Conservation (phyloP, 148 eudicot genomes). For the Vaccinium corymbosum region DNA sequence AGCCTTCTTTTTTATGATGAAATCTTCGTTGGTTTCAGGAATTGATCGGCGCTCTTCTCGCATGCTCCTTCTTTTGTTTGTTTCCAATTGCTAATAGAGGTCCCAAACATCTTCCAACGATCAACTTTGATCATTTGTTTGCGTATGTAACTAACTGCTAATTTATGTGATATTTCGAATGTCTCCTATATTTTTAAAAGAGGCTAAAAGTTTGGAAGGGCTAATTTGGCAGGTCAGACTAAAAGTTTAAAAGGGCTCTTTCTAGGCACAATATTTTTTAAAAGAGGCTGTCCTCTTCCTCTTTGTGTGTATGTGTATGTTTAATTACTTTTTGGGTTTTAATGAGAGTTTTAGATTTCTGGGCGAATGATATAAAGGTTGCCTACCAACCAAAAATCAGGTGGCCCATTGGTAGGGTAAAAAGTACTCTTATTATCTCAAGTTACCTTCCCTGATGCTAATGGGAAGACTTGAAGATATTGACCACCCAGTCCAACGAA, state of each 20-base stretch:
- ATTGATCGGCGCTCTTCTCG: slow-evolving; percentile 81
- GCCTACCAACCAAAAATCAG: neutral
- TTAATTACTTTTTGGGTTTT: neutral
- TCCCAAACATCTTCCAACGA: slow-evolving; percentile 68
- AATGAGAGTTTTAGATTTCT: neutral
- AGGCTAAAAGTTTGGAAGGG: no score
- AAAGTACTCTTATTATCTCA: neutral
- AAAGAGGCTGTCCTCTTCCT: neutral
- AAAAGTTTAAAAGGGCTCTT: neutral
- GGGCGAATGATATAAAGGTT: neutral
- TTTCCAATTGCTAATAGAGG: slow-evolving; percentile 68
- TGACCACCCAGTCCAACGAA: neutral
- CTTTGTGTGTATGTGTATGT: neutral
- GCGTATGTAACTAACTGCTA: slow-evolving; percentile 50
- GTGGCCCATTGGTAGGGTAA: neutral
- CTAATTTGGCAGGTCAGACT: neutral
- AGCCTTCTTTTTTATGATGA: slow-evolving; percentile 5
- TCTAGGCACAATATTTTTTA: neutral
- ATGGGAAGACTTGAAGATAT: neutral
- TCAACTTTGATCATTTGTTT: slow-evolving; percentile 93
- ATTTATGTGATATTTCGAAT: neutral
- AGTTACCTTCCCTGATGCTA: neutral
- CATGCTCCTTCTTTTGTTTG: slow-evolving; percentile 90
- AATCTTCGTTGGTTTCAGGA: slow-evolving; percentile 49
- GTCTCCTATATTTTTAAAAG: neutral